Conservation (phyloP, 1,139 yeast genomes). For the Saccharomyces uvarum region DNA sequence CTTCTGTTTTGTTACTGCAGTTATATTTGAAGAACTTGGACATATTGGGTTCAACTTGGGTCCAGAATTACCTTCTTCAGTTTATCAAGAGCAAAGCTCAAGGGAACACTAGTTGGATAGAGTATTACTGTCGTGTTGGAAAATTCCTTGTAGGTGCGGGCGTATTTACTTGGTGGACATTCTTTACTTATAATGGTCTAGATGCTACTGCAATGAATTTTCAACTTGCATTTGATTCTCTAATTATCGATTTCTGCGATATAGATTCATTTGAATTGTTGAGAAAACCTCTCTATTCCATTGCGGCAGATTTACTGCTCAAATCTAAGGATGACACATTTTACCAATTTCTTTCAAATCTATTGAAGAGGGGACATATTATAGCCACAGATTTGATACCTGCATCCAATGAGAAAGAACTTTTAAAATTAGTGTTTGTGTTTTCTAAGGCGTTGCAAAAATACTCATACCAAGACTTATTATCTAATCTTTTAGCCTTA, state of each 20-base stretch:
- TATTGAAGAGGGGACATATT: conserved; percentile 15
- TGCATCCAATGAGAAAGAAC: conserved; percentile 2
- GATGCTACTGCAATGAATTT: conserved; percentile 11
- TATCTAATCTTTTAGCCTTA: conserved; percentile 11
- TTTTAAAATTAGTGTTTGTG: conserved; percentile 9
- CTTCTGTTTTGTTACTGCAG: conserved; percentile 7
- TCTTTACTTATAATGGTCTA: conserved; percentile 22
- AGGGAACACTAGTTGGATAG: conserved; percentile 15
- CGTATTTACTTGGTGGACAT: conserved; percentile 29
- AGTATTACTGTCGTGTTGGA: conserved; percentile 22
- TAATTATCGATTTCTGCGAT: conserved; percentile 20
- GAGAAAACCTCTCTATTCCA: conserved; percentile 17
- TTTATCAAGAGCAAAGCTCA: conserved; percentile 14
- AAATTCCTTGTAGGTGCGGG: conserved; percentile 17
- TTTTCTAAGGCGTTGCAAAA: conserved; percentile 12
- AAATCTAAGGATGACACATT: conserved; percentile 10
- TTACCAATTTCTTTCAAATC: conserved; percentile 9
- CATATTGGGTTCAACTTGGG: conserved; percentile 20
- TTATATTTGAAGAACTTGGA: conserved; percentile 15
- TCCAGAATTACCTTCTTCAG: conserved; percentile 21
- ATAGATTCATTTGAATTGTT: conserved; percentile 18
- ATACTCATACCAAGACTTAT: conserved; percentile 12
- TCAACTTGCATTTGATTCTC: conserved; percentile 13
- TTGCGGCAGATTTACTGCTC: conserved; percentile 14
- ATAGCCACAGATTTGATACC: conserved; percentile 4